Conservation (phyloP, 176 grass and related monocot species). For the Zizania latifolia region DNA sequence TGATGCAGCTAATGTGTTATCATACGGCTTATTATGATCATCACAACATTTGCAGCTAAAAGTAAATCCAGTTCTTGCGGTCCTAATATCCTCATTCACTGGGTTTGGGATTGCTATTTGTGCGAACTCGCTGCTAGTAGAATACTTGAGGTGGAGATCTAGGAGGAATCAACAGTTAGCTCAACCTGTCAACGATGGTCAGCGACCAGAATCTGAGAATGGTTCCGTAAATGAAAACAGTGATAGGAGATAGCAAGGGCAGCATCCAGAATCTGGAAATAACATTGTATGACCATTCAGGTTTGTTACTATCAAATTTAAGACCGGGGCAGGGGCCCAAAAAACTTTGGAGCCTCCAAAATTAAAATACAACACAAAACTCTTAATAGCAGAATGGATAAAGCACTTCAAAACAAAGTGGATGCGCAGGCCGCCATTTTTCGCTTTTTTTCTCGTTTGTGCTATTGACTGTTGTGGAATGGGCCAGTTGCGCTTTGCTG, state of each 20-base stretch:
- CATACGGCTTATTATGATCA: constrained; percentile 7
- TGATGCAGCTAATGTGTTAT: background rate
- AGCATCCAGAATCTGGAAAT: constrained; percentile 32
- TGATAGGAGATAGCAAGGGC: constrained; percentile 31
- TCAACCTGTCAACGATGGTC: constrained; percentile 25
- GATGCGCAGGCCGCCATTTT: too few species aligned
- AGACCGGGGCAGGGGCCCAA: too few species aligned
- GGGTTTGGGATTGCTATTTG: constrained; percentile 94
- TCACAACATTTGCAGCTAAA: constrained; percentile 49
- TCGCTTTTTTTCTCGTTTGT: too few species aligned
- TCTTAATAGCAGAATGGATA: too few species aligned
- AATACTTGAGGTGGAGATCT: constrained; percentile 68
- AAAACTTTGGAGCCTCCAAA: too few species aligned
- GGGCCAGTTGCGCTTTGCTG: too few species aligned
- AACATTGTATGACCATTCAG: constrained; percentile 35
- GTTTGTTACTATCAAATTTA: background rate
- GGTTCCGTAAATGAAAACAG: constrained; percentile 16
- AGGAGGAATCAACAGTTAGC: constrained; percentile 47
- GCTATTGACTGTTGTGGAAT: too few species aligned
- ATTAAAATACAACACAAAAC: too few species aligned
- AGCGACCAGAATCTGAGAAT: constrained; percentile 22
- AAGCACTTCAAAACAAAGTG: too few species aligned
- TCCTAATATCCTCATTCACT: constrained; percentile 84
- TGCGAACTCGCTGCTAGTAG: constrained; percentile 72
- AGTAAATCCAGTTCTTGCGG: constrained; percentile 63